phyloP scores from a whole-genome alignment of 768 basidiomycete species.

The Sporobolomyces roseus region DNA sequence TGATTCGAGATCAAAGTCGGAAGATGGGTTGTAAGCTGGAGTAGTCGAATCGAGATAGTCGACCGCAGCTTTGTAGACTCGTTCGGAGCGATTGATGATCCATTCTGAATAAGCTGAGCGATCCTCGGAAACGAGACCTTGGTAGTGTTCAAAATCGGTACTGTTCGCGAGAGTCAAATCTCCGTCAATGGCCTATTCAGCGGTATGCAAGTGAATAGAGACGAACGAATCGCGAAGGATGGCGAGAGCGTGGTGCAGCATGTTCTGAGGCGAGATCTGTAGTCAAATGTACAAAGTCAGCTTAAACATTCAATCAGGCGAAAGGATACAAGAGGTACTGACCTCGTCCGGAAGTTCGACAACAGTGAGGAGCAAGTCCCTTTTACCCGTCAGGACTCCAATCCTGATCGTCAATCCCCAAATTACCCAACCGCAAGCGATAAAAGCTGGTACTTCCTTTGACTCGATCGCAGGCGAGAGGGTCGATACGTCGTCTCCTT shows the following conservation, averaged over 20 bases:
- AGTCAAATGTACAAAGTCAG: not conserved
- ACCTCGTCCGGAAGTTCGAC: not conserved
- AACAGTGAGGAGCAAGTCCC: not conserved
- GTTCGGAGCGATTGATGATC: not conserved
- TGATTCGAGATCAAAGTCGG: not conserved
- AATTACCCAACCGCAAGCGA: not conserved
- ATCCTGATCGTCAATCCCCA: not conserved
- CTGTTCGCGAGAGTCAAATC: too few relatives aligned
- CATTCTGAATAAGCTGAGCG: not conserved
- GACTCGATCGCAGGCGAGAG: not conserved
- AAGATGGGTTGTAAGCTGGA: not conserved
- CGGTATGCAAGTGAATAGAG: too few relatives aligned
- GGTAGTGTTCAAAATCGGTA: not conserved
- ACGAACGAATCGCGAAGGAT: not conserved
- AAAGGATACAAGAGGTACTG: not conserved
- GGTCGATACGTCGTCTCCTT: not conserved
- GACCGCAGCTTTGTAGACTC: not conserved
- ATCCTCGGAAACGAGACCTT: not conserved
- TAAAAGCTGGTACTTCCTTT: not conserved
- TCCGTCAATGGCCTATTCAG: too few relatives aligned
- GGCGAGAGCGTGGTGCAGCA: not conserved
- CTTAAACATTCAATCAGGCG: not conserved
- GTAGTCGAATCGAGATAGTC: conserved; percentile 5
- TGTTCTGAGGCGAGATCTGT: not conserved
- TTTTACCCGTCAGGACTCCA: not conserved